Evolutionary conservation across 108 stramenopile genomes (phyloP).

Genomic region (Skeletonema tropicum): DNA sequence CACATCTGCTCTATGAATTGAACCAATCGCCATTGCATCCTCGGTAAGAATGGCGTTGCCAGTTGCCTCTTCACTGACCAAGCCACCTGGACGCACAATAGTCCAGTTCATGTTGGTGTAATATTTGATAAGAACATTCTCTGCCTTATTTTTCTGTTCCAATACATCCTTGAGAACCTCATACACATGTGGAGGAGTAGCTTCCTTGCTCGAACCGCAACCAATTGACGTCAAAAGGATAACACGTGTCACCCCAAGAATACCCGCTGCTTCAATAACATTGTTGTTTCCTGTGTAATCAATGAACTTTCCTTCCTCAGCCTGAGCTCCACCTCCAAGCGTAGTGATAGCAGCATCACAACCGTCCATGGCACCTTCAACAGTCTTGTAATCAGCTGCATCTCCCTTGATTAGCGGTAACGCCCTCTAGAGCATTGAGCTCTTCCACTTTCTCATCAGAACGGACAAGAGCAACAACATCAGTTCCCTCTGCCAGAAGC

Average conservation of each 20-base stretch:
- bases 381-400: constrained; percentile 91
- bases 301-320: constrained; percentile 63
- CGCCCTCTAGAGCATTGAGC: constrained; percentile 77
- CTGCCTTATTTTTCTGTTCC: constrained; percentile 60
- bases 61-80: constrained; percentile 75
- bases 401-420: constrained; percentile 88
- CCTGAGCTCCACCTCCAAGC: constrained; percentile 72
- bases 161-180: constrained; percentile 81
- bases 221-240: constrained; percentile 93
- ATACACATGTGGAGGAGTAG: constrained; percentile 79
- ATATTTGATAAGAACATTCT: constrained; percentile 84
- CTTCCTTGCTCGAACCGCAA: constrained; percentile 87
- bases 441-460: constrained; percentile 68
- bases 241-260: constrained; percentile 92
- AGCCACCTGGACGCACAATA: constrained; percentile 94
- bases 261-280: constrained; percentile 95
- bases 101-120: constrained; percentile 97
- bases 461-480: constrained; percentile 91
- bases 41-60: constrained; percentile 90
- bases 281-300: constrained; percentile 95
- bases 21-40: constrained; percentile 82
- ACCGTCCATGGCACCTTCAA: constrained; percentile 94
- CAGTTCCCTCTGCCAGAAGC: constrained; percentile 60
- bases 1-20: constrained; percentile 93
- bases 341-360: constrained; percentile 96